phyloP scores from a whole-genome alignment of 2,329 filamentous ascomycete genomes.

The Didymella keratinophila region DNA sequence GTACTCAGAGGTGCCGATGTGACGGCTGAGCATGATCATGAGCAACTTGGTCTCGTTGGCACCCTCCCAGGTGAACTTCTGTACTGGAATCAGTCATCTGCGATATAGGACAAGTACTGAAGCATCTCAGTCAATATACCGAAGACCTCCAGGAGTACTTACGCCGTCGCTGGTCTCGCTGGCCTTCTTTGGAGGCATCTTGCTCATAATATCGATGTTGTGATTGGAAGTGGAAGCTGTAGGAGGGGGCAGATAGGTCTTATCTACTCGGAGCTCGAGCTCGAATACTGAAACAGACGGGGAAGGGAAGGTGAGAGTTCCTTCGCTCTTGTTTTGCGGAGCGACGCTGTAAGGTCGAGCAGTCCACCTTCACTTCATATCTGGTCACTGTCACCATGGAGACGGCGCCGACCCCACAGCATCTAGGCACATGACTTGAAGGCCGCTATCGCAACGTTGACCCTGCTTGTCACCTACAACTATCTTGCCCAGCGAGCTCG shows the following conservation, averaged over 20 bases:
- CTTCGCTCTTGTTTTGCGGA: background rate
- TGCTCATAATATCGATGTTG: slow-evolving; percentile 23
- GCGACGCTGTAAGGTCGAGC: background rate
- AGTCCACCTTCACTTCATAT: slow-evolving; percentile 7
- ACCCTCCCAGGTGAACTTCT: slow-evolving; percentile 28
- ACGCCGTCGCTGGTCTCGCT: no score
- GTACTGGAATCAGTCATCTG: background rate
- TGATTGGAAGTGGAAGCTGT: background rate
- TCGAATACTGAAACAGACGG: no score
- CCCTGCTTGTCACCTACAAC: no score
- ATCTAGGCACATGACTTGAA: no score
- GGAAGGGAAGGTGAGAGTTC: slow-evolving; percentile 1
- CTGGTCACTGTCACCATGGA: slow-evolving; percentile 1
- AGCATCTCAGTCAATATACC: no score
- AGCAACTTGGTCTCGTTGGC: slow-evolving; percentile 32
- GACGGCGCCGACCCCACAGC: background rate
- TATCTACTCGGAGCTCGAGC: no score
- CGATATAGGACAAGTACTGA: no score
- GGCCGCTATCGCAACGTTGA: no score
- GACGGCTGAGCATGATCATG: slow-evolving; percentile 29
- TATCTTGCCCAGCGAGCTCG: no score
- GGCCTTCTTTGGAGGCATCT: slow-evolving; percentile 21
- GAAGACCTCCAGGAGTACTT: background rate
- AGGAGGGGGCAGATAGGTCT: no score
- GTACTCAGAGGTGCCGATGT: slow-evolving; percentile 26